Evolutionary conservation across 2,329 filamentous ascomycete species (phyloP).

Genomic region (Seiridium cupressi): DNA sequence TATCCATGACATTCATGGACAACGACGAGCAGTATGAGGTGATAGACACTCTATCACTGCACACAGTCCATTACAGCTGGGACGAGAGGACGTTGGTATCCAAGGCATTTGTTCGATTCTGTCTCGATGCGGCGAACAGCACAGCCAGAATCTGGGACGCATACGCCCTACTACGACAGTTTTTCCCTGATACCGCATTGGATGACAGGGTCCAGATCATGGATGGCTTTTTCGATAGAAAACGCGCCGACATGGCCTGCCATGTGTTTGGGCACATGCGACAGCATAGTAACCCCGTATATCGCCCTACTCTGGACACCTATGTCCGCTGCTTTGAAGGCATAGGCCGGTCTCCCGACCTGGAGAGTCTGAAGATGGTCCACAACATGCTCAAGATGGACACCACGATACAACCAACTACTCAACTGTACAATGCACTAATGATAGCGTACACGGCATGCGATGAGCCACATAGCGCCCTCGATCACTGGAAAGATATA

Average conservation of each 20-base stretch:
- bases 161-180: conserved; percentile 64
- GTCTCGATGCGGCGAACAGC: conserved; percentile 59
- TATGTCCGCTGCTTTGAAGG: conserved; percentile 80
- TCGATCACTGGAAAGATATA: conserved; percentile 84
- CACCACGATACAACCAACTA: conserved; percentile 72
- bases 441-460: conserved; percentile 82
- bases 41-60: conserved; percentile 76
- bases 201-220: conserved; percentile 70
- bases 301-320: conserved; percentile 68
- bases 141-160: conserved; percentile 64
- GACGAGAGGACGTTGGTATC: conserved; percentile 67
- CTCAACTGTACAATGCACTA: conserved; percentile 75
- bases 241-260: conserved; percentile 79
- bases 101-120: conserved; percentile 65
- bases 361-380: conserved; percentile 68
- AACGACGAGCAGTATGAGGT: conserved; percentile 77
- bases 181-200: conserved; percentile 65
- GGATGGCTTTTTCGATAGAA: conserved; percentile 75
- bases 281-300: conserved; percentile 60
- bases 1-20: conserved; percentile 73
- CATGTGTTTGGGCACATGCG: conserved; percentile 94
- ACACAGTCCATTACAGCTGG: conserved; percentile 68
- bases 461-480: conserved; percentile 62
- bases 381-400: conserved; percentile 97
- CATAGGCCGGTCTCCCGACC: conserved; percentile 60